Conservation (phyloP, 495 filamentous ascomycete genomes). For the Penicillium waksmanii region DNA sequence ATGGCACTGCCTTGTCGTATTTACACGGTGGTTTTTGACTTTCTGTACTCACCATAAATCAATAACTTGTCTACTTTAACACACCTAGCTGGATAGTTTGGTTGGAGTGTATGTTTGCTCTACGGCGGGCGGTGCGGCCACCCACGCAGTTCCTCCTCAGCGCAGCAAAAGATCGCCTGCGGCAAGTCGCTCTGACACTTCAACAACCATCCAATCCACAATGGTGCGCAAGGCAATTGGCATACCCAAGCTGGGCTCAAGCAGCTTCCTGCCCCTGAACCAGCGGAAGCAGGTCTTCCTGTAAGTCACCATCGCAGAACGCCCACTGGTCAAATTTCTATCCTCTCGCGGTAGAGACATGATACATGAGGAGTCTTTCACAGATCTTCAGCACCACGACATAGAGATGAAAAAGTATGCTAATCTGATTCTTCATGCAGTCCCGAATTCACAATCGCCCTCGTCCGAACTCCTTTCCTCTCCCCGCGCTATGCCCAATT, state of each 20-base stretch:
- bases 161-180: slow-evolving; percentile 37
- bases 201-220: slow-evolving; percentile 23
- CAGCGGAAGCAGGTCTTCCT: slow-evolving; percentile 66
- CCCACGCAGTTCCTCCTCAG: slow-evolving; percentile 34
- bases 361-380: not conserved
- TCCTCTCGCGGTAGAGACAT: slow-evolving; percentile 4
- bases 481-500: slow-evolving; percentile 81
- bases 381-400: not conserved
- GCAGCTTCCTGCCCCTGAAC: slow-evolving; percentile 21
- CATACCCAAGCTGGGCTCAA: slow-evolving; percentile 27
- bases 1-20: too few relatives aligned
- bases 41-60: not conserved
- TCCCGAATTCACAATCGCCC: slow-evolving; percentile 74
- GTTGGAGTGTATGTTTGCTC: not conserved
- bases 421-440: slow-evolving; percentile 44
- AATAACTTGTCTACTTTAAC: not conserved
- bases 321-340: slow-evolving; percentile 15
- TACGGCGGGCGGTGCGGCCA: slow-evolving; percentile 49
- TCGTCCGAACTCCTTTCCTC: slow-evolving; percentile 71
- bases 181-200: slow-evolving; percentile 5
- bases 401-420: not conserved
- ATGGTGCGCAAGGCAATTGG: slow-evolving; percentile 43
- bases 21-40: too few relatives aligned
- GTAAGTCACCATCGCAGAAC: slow-evolving; percentile 48
- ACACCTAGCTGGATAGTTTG: too few relatives aligned